Evolutionary conservation across 2,329 filamentous ascomycete genomes (phyloP), one percentile per base, ranked within the genome.

Genomic region (Aspergillus udagawae): DNA sequence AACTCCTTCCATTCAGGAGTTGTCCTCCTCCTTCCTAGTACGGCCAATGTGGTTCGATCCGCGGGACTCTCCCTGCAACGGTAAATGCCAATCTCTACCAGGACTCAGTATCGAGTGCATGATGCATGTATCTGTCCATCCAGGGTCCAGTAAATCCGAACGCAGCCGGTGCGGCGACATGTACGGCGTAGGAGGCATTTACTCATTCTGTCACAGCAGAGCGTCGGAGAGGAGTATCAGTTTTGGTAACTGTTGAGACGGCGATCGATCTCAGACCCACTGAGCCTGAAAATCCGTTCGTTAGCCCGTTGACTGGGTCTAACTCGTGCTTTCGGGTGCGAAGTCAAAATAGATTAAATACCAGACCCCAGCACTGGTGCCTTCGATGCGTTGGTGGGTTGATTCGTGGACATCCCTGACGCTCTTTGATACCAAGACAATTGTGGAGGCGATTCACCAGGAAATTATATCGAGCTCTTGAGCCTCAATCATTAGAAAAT

Each of bases 261-360:
- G 23, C 12, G 44, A 47, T 47, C 44, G 42, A 48, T 32, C 38
- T 29, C 49, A 21, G 56, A 56, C 50, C 56, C 56, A 56, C 56
- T 53, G 50, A 44, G 28, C 21, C 6, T 51, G n/a, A 56, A 48
- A 53, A 61, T 60, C 60, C 56, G 57, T 61, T 49, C 47, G 47
- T 57, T 58, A 58, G 58, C 42, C 42, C 49, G 55, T 53, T 53
- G 49, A 49, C 60, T 54, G 51, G 32, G 32, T 48, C 51, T 35
- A 41, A 53, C 49, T 52, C 38, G 47, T 54, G 49, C 47, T 25
- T 14, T 14, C 12, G 44, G 49, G 29, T 55, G 45, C 32, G 55
- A 52, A 59, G 49, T 59, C 57, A 47, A 60, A 60, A 55, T 62
- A 57, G 45, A 60, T 55, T 59, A 63, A 61, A 60, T 54, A 53